A percentile compares a stretch with the other conserved stretches of the same genome.
phyloP scores from a whole-genome alignment of 1,284 basidiomycete species.

The Thecaphora frezii region DNA sequence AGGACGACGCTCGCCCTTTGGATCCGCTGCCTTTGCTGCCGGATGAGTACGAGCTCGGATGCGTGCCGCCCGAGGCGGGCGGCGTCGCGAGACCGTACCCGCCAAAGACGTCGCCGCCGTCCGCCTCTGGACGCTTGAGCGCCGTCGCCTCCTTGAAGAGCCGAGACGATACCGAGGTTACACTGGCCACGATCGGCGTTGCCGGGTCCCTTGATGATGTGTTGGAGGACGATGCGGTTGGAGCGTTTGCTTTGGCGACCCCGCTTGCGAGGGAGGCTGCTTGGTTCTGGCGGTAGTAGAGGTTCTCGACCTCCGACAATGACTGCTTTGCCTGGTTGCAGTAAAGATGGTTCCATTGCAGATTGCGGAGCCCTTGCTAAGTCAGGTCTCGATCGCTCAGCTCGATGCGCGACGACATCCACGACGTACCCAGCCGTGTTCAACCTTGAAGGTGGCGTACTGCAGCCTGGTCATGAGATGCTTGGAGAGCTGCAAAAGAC shows the following conservation, averaged over 20 bases:
- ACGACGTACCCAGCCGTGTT: constrained; percentile 55
- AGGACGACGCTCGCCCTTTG: constrained; percentile 2
- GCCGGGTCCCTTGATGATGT: constrained; percentile 5
- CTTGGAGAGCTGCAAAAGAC: constrained; percentile 31
- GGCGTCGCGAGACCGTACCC: constrained; percentile 37
- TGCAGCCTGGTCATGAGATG: constrained; percentile 47
- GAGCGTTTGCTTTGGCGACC: neutral
- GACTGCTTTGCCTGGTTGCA: constrained; percentile 45
- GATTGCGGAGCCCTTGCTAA: neutral
- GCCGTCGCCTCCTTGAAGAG: constrained; percentile 34
- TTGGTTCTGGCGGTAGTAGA: constrained; percentile 47
- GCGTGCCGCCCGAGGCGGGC: constrained; percentile 27
- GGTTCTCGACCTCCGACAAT: constrained; percentile 55
- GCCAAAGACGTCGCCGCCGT: constrained; percentile 36
- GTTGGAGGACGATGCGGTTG: constrained; percentile 2
- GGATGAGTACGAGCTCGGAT: constrained; percentile 16
- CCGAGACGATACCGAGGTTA: constrained; percentile 14
- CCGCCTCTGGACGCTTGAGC: constrained; percentile 27
- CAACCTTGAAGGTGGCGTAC: constrained; percentile 55
- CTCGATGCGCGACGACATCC: too few relatives aligned
- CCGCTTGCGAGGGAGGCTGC: constrained; percentile 4
- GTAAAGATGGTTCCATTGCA: neutral
- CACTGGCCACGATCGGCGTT: constrained; percentile 12
- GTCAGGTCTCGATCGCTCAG: too few relatives aligned
- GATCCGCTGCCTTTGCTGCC: neutral